phyloP scores from a whole-genome alignment of 257 asterid genomes.

The Solanum virginianum region DNA sequence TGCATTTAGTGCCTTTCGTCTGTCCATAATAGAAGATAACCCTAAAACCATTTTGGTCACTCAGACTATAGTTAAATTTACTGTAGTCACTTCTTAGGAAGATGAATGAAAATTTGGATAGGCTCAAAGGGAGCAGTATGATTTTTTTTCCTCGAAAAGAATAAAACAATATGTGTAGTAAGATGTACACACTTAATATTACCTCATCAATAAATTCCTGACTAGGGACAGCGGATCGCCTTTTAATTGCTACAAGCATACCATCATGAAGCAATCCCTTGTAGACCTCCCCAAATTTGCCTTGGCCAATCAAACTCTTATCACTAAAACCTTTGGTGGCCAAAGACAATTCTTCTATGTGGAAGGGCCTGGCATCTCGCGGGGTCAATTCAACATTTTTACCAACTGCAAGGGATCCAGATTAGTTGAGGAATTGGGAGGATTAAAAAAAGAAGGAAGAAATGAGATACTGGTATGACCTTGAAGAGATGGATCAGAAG shows the following conservation, averaged over 20 bases:
- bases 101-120: not conserved
- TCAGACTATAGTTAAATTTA: not conserved
- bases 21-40: not conserved
- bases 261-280: conserved; percentile 90
- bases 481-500: conserved; percentile 76
- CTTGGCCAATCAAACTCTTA: conserved; percentile 72
- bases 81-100: not conserved
- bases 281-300: conserved; percentile 88
- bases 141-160: not conserved
- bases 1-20: not conserved
- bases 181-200: not conserved
- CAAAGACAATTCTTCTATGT: conserved; percentile 52
- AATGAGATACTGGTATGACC: conserved; percentile 16
- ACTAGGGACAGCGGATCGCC: conserved; percentile 46
- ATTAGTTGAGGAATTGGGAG: not conserved
- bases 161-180: not conserved
- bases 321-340: conserved; percentile 65
- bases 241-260: conserved; percentile 76
- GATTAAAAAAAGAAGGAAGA: not conserved
- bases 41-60: not conserved
- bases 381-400: conserved; percentile 45
- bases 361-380: conserved; percentile 65
- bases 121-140: not conserved
- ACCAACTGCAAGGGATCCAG: conserved; percentile 31
- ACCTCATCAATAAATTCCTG: conserved; percentile 76